Conservation (phyloP, 768 basidiomycete genomes). For the Dentipellis sp. region DNA sequence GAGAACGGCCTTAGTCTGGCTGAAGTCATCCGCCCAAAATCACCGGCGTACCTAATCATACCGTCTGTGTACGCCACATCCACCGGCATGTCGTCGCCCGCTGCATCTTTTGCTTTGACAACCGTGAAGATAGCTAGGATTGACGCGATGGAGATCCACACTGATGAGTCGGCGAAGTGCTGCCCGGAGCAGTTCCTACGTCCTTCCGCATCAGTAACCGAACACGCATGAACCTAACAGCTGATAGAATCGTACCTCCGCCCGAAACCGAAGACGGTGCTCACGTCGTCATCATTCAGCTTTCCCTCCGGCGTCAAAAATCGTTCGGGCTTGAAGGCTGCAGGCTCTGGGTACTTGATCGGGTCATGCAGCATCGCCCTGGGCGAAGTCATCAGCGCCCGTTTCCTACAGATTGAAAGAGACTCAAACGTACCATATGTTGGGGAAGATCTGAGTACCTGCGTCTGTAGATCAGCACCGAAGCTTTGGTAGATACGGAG, state of each 20-base stretch:
- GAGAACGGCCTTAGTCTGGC: not conserved
- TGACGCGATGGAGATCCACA: slow-evolving; percentile 5
- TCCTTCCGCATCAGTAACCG: not conserved
- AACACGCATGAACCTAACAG: too few species aligned
- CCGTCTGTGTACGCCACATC: not conserved
- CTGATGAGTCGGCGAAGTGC: slow-evolving; percentile 7
- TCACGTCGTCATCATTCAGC: not conserved
- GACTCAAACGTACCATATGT: slow-evolving; percentile 19
- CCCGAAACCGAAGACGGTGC: not conserved
- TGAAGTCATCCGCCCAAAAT: not conserved
- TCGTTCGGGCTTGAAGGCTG: not conserved
- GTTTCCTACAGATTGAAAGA: too few species aligned
- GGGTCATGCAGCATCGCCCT: slow-evolving; percentile 4
- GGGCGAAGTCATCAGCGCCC: not conserved
- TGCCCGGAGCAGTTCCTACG: slow-evolving; percentile 7
- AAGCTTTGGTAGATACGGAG: slow-evolving; percentile 15
- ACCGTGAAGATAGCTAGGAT: not conserved
- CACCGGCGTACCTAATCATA: not conserved
- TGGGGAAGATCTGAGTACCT: slow-evolving; percentile 21
- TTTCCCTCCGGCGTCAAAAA: not conserved
- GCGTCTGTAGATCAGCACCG: slow-evolving; percentile 20
- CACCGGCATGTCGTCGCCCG: not conserved
- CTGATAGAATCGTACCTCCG: not conserved
- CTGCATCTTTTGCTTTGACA: not conserved
- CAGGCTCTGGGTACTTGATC: not conserved